phyloP scores from a whole-genome alignment of 1,284 basidiomycete species.

The Ganoderma lucidum region DNA sequence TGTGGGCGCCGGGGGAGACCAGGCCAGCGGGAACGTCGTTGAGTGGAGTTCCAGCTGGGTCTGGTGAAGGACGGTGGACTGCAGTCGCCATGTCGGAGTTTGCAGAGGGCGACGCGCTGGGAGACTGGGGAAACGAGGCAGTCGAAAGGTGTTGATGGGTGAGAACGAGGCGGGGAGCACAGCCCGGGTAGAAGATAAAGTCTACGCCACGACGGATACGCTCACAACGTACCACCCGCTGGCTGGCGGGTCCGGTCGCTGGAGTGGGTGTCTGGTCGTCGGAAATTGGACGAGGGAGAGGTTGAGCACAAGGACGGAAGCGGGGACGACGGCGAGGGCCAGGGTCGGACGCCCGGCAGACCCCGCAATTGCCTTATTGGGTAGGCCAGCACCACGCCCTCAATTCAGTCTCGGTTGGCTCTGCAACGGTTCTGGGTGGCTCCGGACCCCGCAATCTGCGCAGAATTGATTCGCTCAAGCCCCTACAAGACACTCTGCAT shows the following conservation, averaged over 20 bases:
- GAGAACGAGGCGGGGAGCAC: conserved; percentile 28
- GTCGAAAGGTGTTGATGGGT: conserved; percentile 26
- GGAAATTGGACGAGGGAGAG: conserved; percentile 8
- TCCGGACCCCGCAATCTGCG: conserved; percentile 15
- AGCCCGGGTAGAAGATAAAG: conserved; percentile 26
- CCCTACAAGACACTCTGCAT: conserved; percentile 1
- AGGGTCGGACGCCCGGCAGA: conserved; percentile 19
- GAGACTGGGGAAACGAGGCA: conserved; percentile 20
- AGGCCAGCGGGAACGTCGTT: conserved; percentile 34
- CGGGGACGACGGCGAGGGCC: conserved; percentile 14
- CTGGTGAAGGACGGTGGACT: conserved; percentile 37
- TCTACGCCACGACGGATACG: conserved; percentile 24
- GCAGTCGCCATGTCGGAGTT: conserved; percentile 39
- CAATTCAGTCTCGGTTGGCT: conserved; percentile 7
- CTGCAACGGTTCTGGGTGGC: background rate
- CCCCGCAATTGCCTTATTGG: conserved; percentile 18
- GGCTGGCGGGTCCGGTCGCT: conserved; percentile 7
- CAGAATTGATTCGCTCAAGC: background rate
- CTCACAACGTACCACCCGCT: conserved; percentile 20
- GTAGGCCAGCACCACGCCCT: conserved; percentile 14
- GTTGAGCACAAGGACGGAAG: conserved; percentile 21
- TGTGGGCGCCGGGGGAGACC: conserved; percentile 41
- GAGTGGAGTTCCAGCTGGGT: conserved; percentile 33
- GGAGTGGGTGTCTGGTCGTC: conserved; percentile 12
- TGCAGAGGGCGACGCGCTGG: background rate